Evolutionary conservation across 2,329 filamentous ascomycete genomes (phyloP).

Genomic region (Monilinia fructigena): DNA sequence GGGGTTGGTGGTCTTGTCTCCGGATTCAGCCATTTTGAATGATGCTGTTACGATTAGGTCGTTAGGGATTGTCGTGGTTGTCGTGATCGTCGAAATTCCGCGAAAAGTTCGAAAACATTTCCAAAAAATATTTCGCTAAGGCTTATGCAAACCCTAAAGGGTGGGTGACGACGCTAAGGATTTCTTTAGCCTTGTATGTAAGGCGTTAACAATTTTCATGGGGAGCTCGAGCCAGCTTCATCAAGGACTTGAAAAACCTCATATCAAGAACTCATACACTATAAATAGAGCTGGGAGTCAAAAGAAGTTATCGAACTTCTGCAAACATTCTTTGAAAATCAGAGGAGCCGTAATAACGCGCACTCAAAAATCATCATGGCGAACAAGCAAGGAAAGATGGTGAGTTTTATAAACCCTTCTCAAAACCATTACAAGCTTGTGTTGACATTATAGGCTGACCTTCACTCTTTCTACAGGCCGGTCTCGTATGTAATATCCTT

Average conservation of each 20-base stretch:
- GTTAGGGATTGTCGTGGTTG: constrained; percentile 29
- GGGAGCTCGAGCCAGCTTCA: constrained; percentile 21
- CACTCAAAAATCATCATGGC: constrained; percentile 57
- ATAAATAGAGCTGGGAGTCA: constrained; percentile 35
- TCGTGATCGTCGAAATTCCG: constrained; percentile 20
- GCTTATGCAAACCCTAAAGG: constrained; percentile 19
- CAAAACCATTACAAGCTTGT: constrained; percentile 44
- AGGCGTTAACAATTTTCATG: constrained; percentile 18
- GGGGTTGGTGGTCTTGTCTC: constrained; percentile 86
- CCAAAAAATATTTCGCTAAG: constrained; percentile 18
- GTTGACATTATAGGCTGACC: constrained; percentile 62
- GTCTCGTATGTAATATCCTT: constrained; percentile 59
- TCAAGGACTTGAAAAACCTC: constrained; percentile 16
- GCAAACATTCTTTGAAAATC: constrained; percentile 40
- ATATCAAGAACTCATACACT: constrained; percentile 25
- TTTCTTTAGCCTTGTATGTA: constrained; percentile 18
- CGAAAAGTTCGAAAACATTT: constrained; percentile 5
- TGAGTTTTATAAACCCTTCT: constrained; percentile 54
- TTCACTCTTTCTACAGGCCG: constrained; percentile 57
- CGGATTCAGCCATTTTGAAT: constrained; percentile 59
- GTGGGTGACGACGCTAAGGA: constrained; percentile 22
- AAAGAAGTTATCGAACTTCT: constrained; percentile 40
- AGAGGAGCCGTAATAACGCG: constrained; percentile 42
- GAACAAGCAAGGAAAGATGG: constrained; percentile 99
- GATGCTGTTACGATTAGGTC: constrained; percentile 31